Evolutionary conservation across 2,329 filamentous ascomycete genomes (phyloP), one percentile per base, ranked within the genome.

Genomic region (Aureobasidium sp.): DNA sequence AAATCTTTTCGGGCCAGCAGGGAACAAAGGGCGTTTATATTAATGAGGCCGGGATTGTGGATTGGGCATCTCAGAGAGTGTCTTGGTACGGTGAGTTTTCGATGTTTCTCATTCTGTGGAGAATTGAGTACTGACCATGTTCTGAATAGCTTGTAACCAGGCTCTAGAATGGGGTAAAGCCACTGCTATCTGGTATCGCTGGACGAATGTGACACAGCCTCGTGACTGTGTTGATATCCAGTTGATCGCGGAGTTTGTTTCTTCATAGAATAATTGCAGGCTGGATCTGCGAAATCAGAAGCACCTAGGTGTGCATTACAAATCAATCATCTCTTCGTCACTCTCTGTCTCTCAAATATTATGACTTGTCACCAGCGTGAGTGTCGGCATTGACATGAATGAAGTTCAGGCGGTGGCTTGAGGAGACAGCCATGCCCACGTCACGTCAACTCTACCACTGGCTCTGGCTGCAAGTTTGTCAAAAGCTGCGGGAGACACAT

Each of bases 401-500:
- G 5, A 4, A 9, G 12, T 17, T 61, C 39, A 61, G 2, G 36
- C 51, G 26, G 64, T 65, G 7, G 64, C 48, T 7, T 60, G 57
- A 29, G 62, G 47, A 43, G 55, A 50, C n/a, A 73, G 55, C 71
- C 71, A 73, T 27, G 70, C 70, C 71, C 71, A 73, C 13, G 62
- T 69, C 15, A 72, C 67, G 50, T 67, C 65, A 5, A 72, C 71
- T 63, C 71, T 67, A 8, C 71, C 71, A 27, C 63, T 64, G 15
- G 65, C 69, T 13, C 63, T 65, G n/a, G 65, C 55, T 10, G 79
- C 81, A 51, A 83, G 68, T 66, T 71, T 67, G 64, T 77, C 71
- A 69, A 84, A 84, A 1, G 76, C 79, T 5, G 70, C 68, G 0
- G 77, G 72, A 12, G 76, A 81, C 26, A 82, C 71, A 67, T 84